Percentiles rank a stretch among this genome's conserved stretches.
Conservation (phyloP, 805 yeast genomes). For the Cyberlindnera veronae region DNA sequence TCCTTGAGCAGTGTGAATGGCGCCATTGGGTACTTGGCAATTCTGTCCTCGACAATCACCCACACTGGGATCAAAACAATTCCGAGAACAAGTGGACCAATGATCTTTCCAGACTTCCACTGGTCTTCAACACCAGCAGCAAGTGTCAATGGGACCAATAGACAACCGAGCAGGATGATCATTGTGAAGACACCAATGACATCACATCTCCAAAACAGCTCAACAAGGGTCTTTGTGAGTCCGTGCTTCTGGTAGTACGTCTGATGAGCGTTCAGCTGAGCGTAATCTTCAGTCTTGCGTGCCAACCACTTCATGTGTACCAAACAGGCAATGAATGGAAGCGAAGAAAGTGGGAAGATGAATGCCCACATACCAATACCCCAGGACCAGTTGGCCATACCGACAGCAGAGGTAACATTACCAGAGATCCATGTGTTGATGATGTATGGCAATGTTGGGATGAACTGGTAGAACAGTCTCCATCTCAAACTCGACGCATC, state of each 20-base stretch:
- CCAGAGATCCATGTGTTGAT: conserved; percentile 80
- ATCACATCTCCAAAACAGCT: conserved; percentile 63
- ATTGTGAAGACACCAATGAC: conserved; percentile 57
- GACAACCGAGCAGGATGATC: conserved; percentile 55
- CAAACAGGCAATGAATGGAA: conserved; percentile 57
- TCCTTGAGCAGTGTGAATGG: conserved; percentile 59
- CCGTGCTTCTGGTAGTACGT: conserved; percentile 38
- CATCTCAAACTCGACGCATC: conserved; percentile 68
- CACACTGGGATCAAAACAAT: conserved; percentile 57
- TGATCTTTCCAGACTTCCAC: conserved; percentile 60
- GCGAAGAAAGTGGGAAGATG: conserved; percentile 59
- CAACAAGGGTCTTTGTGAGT: conserved; percentile 23
- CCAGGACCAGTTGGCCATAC: conserved; percentile 55
- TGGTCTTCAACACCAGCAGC: conserved; percentile 58
- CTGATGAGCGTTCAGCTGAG: conserved; percentile 36
- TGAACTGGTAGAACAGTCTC: conserved; percentile 62
- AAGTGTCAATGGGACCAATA: conserved; percentile 69
- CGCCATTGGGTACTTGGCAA: conserved; percentile 56
- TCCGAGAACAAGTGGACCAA: conserved; percentile 71
- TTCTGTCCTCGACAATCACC: conserved; percentile 1
- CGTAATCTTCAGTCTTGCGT: conserved; percentile 48
- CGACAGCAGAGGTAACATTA: conserved; percentile 41
- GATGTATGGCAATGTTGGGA: conserved; percentile 69
- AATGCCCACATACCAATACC: conserved; percentile 80
- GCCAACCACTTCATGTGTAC: conserved; percentile 56